Percentiles rank a stretch among this genome's conserved stretches.
These are phyloP conservation scores for Massarina eburnea DNA, from an alignment of 2,329 filamentous ascomycete species.

Conservation along the genomic window DNA sequence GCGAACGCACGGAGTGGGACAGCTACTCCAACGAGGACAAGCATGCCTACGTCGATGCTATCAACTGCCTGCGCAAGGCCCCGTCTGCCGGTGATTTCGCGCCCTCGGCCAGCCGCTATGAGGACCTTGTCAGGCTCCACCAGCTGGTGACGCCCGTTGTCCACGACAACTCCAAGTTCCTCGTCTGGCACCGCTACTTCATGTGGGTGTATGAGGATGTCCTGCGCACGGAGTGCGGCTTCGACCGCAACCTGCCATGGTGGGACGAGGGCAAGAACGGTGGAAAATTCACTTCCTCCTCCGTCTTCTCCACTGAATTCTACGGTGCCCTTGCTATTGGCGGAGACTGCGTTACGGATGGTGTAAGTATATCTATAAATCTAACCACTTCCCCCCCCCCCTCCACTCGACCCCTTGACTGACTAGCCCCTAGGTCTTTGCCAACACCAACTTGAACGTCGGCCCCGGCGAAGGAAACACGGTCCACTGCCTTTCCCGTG, in stretches of 20 bases:
- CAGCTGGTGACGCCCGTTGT: constrained; percentile 37
- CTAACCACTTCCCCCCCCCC: too few relatives aligned
- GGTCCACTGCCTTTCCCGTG: constrained; percentile 36
- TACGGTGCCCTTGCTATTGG: constrained; percentile 27
- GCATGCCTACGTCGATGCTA: constrained; percentile 27
- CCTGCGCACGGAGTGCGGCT: constrained; percentile 47
- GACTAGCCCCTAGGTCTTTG: constrained; percentile 30
- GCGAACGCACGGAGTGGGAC: constrained; percentile 38
- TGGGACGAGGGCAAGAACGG: constrained; percentile 40
- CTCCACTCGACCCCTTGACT: neutral
- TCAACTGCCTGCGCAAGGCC: constrained; percentile 33
- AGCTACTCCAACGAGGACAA: constrained; percentile 22
- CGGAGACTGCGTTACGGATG: constrained; percentile 34
- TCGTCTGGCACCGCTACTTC: constrained; percentile 49
- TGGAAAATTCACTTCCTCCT: constrained; percentile 29
- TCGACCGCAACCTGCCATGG: constrained; percentile 42
- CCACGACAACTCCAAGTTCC: constrained; percentile 40
- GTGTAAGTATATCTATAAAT: constrained; percentile 32
- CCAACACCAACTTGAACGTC: constrained; percentile 32
- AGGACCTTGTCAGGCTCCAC: constrained; percentile 39
- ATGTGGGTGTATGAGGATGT: constrained; percentile 46
- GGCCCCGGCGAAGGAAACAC: constrained; percentile 30
- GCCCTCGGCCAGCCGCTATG: constrained; percentile 32
- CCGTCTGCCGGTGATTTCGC: constrained; percentile 26
- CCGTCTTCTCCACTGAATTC: constrained; percentile 33